phyloP scores from a whole-genome alignment of 1,284 basidiomycete species.

The Rhodotorula glutinis region DNA sequence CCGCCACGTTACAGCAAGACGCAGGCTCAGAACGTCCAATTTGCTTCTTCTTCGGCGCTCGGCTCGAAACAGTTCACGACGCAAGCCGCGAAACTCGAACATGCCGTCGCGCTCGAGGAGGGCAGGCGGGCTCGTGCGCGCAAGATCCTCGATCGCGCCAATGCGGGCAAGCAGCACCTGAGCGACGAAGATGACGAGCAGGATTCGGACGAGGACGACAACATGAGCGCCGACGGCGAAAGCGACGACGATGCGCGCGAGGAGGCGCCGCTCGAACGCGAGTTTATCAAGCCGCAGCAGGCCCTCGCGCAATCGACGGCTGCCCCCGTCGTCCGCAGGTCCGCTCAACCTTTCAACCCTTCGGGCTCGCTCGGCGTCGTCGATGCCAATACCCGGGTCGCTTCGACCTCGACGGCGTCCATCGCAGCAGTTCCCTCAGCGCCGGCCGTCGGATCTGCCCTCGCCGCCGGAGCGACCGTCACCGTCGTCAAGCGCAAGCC shows the following conservation, averaged over 20 bases:
- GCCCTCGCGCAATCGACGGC: conserved; percentile 18
- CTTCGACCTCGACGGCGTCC: conserved; percentile 17
- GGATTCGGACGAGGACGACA: background rate
- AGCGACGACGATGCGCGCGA: conserved; percentile 2
- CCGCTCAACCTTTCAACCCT: conserved; percentile 28
- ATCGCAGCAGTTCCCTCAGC: background rate
- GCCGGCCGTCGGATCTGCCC: conserved; percentile 23
- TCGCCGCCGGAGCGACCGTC: conserved; percentile 27
- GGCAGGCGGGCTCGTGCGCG: conserved; percentile 20
- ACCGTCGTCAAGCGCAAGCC: conserved; percentile 30
- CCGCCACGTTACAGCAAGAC: conserved; percentile 70
- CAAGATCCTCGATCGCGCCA: conserved; percentile 28
- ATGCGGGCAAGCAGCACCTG: conserved; percentile 26
- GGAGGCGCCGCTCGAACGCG: conserved; percentile 12
- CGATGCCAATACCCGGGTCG: conserved; percentile 1
- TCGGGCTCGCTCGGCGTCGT: conserved; percentile 35
- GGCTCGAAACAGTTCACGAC: conserved; percentile 65
- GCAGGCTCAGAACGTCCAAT: conserved; percentile 63
- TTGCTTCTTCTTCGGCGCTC: conserved; percentile 73
- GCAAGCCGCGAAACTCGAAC: conserved; percentile 58
- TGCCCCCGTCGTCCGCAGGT: conserved; percentile 5
- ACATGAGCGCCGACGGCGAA: background rate
- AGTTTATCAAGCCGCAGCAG: conserved; percentile 25
- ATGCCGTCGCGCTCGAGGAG: conserved; percentile 25
- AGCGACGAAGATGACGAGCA: conserved; percentile 22